Evolutionary conservation across 345 rosid species (phyloP).

Genomic region (Bruguiera sexangula): DNA sequence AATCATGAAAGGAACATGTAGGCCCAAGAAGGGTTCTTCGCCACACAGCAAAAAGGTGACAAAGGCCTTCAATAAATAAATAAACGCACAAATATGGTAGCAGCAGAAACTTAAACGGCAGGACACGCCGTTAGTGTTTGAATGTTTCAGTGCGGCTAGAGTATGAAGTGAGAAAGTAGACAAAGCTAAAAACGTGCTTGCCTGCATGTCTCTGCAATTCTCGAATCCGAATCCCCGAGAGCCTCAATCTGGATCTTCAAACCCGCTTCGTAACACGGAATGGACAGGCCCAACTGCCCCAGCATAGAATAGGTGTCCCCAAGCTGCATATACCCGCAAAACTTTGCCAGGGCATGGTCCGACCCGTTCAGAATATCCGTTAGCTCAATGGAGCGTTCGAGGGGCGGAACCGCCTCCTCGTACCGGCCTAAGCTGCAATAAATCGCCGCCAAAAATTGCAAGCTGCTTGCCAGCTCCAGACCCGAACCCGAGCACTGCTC

Average conservation of each 20-base stretch:
- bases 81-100: too few species aligned
- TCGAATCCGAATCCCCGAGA: conserved; percentile 39
- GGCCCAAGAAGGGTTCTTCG: background rate
- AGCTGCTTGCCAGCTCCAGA: conserved; percentile 41
- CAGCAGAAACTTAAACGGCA: too few species aligned
- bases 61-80: too few species aligned
- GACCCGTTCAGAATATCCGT: conserved; percentile 20
- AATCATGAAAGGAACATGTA: conserved; percentile 3
- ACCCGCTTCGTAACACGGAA: conserved; percentile 40
- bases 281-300: conserved; percentile 45
- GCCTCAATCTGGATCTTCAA: conserved; percentile 44
- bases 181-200: background rate
- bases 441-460: conserved; percentile 45
- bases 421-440: conserved; percentile 40
- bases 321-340: conserved; percentile 52
- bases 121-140: too few species aligned
- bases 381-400: conserved; percentile 40
- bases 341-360: conserved; percentile 44
- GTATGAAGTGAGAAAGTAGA: background rate
- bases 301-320: conserved; percentile 50
- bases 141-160: too few species aligned
- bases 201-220: conserved; percentile 49
- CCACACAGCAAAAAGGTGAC: too few species aligned
- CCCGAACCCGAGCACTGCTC: conserved; percentile 32
- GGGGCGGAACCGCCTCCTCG: conserved; percentile 43